These are phyloP conservation scores for Manihot esculenta DNA, from an alignment of 441 rosid species.

Conservation along the genomic window DNA sequence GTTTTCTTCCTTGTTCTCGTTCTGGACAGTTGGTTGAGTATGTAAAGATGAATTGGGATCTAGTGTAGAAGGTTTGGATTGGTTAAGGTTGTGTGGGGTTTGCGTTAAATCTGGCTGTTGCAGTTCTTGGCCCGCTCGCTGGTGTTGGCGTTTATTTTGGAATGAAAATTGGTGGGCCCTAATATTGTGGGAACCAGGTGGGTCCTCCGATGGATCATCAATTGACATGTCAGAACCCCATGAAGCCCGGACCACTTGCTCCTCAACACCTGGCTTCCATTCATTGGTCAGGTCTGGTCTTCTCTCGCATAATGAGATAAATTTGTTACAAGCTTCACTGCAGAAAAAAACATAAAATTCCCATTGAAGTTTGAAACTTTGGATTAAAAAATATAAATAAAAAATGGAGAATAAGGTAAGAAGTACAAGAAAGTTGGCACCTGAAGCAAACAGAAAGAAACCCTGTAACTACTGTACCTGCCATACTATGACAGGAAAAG, in stretches of 20 bases:
- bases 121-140: slow-evolving; percentile 38
- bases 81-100: slow-evolving; percentile 34
- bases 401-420: slow-evolving; percentile 24
- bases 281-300: slow-evolving; percentile 68
- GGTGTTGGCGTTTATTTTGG: slow-evolving; percentile 33
- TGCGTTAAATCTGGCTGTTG: slow-evolving; percentile 38
- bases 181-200: slow-evolving; percentile 33
- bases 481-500: slow-evolving; percentile 22
- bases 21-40: slow-evolving; percentile 25
- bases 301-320: slow-evolving; percentile 68
- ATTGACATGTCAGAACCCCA: slow-evolving; percentile 98
- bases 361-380: slow-evolving; percentile 16
- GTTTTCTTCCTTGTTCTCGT: slow-evolving; percentile 48
- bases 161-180: slow-evolving; percentile 35
- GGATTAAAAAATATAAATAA: not conserved
- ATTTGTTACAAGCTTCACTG: slow-evolving; percentile 91
- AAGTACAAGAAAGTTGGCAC: slow-evolving; percentile 28
- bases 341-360: slow-evolving; percentile 23
- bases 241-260: slow-evolving; percentile 65
- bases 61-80: slow-evolving; percentile 34
- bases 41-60: slow-evolving; percentile 32
- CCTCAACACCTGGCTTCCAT: slow-evolving; percentile 58
- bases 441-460: slow-evolving; percentile 25
- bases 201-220: slow-evolving; percentile 68
- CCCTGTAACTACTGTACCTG: slow-evolving; percentile 32